Conservation (phyloP, 2,329 filamentous ascomycete genomes). For the Colletotrichum orbiculare region DNA sequence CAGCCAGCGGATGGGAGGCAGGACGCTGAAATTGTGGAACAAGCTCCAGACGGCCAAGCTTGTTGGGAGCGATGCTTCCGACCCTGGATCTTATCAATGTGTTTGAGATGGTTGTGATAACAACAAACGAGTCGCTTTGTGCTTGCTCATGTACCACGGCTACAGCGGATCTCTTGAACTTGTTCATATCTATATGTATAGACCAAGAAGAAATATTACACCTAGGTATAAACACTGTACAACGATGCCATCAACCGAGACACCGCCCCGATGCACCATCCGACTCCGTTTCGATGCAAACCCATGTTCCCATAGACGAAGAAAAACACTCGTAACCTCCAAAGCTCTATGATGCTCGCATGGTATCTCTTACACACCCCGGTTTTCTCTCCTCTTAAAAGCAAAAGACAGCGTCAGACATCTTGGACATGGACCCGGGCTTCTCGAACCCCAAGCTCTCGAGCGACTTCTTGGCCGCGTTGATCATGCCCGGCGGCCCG, state of each 20-base stretch:
- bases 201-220: constrained; percentile 33
- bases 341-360: background rate
- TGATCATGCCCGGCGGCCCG: constrained; percentile 70
- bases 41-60: constrained; percentile 18
- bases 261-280: constrained; percentile 25
- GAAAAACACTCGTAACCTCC: background rate
- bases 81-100: background rate
- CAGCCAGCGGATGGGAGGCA: constrained; percentile 19
- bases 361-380: too few relatives aligned
- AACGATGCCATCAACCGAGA: constrained; percentile 24
- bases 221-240: constrained; percentile 32
- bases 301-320: background rate
- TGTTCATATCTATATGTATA: background rate
- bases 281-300: constrained; percentile 33
- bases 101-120: too few relatives aligned
- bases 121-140: background rate
- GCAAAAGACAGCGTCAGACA: constrained; percentile 65
- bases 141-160: background rate
- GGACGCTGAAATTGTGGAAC: constrained; percentile 22
- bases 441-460: constrained; percentile 61
- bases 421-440: constrained; percentile 61
- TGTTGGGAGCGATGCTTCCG: background rate
- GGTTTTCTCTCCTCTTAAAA: constrained; percentile 50
- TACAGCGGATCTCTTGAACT: background rate
- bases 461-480: constrained; percentile 64